Evolutionary conservation across 495 filamentous ascomycete species (phyloP).

Genomic region (Aspergillus bertholletiae): DNA sequence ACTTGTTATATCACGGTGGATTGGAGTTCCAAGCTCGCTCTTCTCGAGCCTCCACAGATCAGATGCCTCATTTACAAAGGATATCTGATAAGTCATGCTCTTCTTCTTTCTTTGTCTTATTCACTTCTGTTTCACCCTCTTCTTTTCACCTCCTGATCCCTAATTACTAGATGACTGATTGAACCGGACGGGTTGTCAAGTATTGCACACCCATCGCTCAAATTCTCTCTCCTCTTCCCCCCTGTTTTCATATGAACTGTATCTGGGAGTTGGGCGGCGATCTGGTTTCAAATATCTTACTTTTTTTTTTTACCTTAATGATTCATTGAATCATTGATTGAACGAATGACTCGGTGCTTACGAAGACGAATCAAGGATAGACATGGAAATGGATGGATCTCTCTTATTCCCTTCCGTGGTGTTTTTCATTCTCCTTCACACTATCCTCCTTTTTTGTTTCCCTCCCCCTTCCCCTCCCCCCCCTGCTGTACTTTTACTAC

Average conservation of each 20-base stretch:
- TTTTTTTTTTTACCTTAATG: not conserved
- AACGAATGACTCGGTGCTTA: slow-evolving; percentile 9
- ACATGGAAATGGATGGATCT: not conserved
- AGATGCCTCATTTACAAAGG: not conserved
- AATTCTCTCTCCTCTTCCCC: not conserved
- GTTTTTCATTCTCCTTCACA: not conserved
- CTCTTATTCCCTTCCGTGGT: not conserved
- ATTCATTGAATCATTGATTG: slow-evolving; percentile 8
- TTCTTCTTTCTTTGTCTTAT: too few relatives aligned
- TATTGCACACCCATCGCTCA: not conserved
- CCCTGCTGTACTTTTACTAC: not conserved
- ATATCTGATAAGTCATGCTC: not conserved
- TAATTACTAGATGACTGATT: not conserved
- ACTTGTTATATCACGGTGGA: not conserved
- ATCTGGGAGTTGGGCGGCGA: not conserved
- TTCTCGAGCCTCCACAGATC: not conserved
- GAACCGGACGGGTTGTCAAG: not conserved
- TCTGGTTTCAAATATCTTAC: not conserved
- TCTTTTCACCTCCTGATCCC: not conserved
- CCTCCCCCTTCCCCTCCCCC: too few relatives aligned
- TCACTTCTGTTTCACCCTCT: not conserved
- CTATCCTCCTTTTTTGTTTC: not conserved
- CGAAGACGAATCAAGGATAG: slow-evolving; percentile 1
- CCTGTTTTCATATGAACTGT: not conserved
- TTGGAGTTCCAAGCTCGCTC: not conserved